phyloP scores from a whole-genome alignment of 495 filamentous ascomycete genomes.

The Penicillium pulvis region DNA sequence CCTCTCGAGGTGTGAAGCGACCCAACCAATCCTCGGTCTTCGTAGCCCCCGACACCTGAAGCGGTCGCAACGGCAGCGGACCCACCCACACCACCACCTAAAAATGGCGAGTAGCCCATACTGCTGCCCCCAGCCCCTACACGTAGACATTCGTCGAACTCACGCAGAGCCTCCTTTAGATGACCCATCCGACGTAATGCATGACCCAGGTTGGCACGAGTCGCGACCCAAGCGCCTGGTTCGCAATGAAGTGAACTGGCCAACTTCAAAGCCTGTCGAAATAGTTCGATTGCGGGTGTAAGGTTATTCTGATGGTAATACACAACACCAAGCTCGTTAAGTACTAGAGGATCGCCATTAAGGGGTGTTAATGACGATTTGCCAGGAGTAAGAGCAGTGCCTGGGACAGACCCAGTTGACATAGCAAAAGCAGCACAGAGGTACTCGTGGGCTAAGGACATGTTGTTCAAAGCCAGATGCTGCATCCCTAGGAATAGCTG shows the following conservation, averaged over 20 bases:
- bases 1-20: constrained; percentile 55
- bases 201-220: constrained; percentile 86
- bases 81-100: constrained; percentile 40
- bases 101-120: constrained; percentile 43
- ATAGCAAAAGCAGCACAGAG: constrained; percentile 81
- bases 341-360: constrained; percentile 74
- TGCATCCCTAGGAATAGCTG: constrained; percentile 99
- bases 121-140: constrained; percentile 72
- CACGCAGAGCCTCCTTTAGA: constrained; percentile 68
- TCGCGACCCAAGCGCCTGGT: constrained; percentile 81
- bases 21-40: constrained; percentile 48
- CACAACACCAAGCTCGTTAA: constrained; percentile 95
- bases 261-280: constrained; percentile 71
- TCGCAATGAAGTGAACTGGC: constrained; percentile 81
- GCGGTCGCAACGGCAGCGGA: constrained; percentile 35
- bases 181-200: constrained; percentile 74
- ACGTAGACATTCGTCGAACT: constrained; percentile 82
- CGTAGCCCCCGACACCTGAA: constrained; percentile 48
- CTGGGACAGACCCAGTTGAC: constrained; percentile 57
- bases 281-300: constrained; percentile 68
- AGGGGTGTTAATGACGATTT: constrained; percentile 54
- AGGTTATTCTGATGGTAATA: constrained; percentile 88
- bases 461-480: constrained; percentile 91
- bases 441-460: constrained; percentile 94
- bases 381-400: constrained; percentile 25